Conservation (phyloP, 169 alveolate genomes). For the Cryptosporidium ryanae region DNA sequence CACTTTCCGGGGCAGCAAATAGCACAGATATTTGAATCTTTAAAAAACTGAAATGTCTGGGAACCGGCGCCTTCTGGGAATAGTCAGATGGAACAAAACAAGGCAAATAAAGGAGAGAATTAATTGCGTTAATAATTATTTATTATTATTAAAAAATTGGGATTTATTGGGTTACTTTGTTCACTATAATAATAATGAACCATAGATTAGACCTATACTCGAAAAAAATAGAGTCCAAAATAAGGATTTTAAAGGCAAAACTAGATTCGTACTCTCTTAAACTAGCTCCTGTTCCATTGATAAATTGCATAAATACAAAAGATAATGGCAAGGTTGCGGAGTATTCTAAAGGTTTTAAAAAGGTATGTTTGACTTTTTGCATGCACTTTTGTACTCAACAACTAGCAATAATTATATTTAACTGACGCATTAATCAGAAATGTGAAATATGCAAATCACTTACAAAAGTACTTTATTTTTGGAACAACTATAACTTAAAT, state of each 20-base stretch:
- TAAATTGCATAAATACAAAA: conserved; percentile 18
- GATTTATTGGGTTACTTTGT: too few species aligned
- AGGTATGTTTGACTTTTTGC: conserved; percentile 9
- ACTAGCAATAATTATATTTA: neutral
- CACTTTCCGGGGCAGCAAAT: too few species aligned
- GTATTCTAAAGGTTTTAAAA: too few species aligned
- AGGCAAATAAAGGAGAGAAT: too few species aligned
- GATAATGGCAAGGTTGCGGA: conserved; percentile 21
- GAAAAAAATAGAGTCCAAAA: conserved; percentile 33
- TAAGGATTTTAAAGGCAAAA: conserved; percentile 12
- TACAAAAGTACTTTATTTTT: conserved; percentile 7
- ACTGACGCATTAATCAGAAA: neutral
- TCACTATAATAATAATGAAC: neutral
- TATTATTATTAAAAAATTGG: too few species aligned
- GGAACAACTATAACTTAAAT: conserved; percentile 17
- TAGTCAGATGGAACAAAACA: too few species aligned
- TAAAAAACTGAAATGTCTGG: too few species aligned
- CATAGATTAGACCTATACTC: neutral
- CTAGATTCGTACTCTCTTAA: conserved; percentile 16
- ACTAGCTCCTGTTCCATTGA: conserved; percentile 64
- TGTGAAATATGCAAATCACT: conserved; percentile 28
- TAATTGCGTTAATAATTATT: too few species aligned
- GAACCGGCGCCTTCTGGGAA: too few species aligned
- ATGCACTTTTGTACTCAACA: neutral
- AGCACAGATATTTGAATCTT: too few species aligned